These are phyloP conservation scores for Pinus albicaulis DNA, from an alignment of 75 land plant species.

Conservation along the genomic window DNA sequence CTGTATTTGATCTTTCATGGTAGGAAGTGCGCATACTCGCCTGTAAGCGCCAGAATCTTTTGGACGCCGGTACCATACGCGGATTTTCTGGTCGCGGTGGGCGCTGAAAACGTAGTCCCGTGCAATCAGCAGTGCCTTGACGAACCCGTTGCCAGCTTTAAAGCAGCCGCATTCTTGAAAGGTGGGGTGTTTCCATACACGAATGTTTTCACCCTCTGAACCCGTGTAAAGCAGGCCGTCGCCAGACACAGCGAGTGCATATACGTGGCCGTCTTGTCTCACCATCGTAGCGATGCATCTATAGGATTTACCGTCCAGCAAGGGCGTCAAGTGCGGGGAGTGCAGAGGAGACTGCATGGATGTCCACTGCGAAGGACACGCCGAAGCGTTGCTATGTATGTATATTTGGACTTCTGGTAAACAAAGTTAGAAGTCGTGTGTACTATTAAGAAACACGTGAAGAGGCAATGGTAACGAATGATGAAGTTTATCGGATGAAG, in stretches of 20 bases:
- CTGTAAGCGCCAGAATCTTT: slow-evolving; percentile 13
- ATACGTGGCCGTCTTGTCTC: slow-evolving; percentile 59
- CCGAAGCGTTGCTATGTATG: not conserved
- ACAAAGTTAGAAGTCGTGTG: no score
- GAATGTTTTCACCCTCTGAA: slow-evolving; percentile 6
- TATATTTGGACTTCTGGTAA: no score
- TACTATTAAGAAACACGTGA: no score
- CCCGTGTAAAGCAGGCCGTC: slow-evolving; percentile 63
- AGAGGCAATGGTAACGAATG: no score
- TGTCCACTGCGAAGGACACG: not conserved
- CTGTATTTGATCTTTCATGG: slow-evolving; percentile 10
- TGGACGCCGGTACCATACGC: not conserved
- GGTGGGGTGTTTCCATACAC: no score
- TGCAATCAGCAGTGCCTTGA: slow-evolving; percentile 33
- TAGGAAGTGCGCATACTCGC: slow-evolving; percentile 30
- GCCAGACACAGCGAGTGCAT: slow-evolving; percentile 61
- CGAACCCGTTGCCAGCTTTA: slow-evolving; percentile 49
- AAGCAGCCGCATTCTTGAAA: slow-evolving; percentile 17
- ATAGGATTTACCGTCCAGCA: not conserved
- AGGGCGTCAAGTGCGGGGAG: slow-evolving; percentile 12
- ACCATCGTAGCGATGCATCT: slow-evolving; percentile 36
- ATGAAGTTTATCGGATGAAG: no score
- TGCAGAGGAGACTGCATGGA: not conserved
- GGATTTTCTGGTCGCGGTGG: slow-evolving; percentile 29
- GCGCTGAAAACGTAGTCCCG: slow-evolving; percentile 50